Base-by-base conservation (phyloP, 2,329 filamentous ascomycete genomes). In the Colletotrichum tropicicola region DNA sequence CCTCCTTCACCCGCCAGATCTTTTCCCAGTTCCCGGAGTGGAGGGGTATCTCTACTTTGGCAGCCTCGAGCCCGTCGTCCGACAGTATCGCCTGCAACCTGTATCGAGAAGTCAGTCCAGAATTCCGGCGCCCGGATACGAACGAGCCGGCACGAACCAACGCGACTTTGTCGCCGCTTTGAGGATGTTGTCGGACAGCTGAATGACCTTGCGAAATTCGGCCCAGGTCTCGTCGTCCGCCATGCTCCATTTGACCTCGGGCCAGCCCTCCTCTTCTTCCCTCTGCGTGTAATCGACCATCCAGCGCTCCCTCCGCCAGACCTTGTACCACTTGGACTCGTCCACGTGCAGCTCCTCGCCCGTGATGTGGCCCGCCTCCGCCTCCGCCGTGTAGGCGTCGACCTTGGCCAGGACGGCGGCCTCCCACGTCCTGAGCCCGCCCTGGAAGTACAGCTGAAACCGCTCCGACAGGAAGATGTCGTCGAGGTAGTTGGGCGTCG, bases 161-260 rank as follows among this genome's bases (percentile, higher is more conserved):
- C 30, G 28, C 4, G 43, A 58, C 0, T 57, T 19, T 5, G 47
- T 30, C 4, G 57, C 45, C 5, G 19, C 17, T 5, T 57, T 41
- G 6, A 70, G 27, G 2, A 70, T 63, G 7, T 65, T 51, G 13
- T 68, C 55, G 2, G 63, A 57, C 15, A 70, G 10, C 32, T 70
- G 68, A 5, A 69, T 56, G 6, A 30, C 44, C 21, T 61, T 43
- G 5, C 48, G n/a, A 4, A 70, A 25, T 28, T 58, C 45, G 7
- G 8, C 12, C 68, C 68, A 70, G 2, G 69, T 6, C 1, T 35
- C 55, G 23, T 70, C 59, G 6, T 67, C 51, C 3, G 56, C 60
- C 17, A 47, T 53, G 55, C 65, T 68, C 13, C 47, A 28, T 3
- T 39, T 28, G 9, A 45, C 19, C 10, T 10, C 2, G 6, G 21